These are phyloP conservation scores for Geranium rotundifolium DNA, from an alignment of 345 rosid species.

Conservation along the genomic window DNA sequence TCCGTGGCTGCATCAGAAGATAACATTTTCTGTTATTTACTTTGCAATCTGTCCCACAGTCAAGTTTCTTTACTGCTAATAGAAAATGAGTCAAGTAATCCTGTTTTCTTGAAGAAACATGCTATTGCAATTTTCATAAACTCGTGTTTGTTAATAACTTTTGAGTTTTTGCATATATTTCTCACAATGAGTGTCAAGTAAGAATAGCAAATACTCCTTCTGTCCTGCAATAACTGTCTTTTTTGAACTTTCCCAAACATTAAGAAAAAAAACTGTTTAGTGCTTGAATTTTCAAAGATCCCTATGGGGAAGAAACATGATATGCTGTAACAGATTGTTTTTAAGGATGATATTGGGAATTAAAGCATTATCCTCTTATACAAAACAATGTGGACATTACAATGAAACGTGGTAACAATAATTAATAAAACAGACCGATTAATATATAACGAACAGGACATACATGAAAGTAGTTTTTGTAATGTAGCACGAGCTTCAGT, in stretches of 20 bases:
- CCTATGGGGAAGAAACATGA: not conserved
- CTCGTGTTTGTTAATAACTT: too few species aligned
- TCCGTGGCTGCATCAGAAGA: conserved; percentile 49
- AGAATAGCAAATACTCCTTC: too few species aligned
- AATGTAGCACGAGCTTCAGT: conserved; percentile 84
- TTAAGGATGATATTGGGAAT: not conserved
- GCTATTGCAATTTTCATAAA: too few species aligned
- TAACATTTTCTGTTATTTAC: not conserved
- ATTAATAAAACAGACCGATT: not conserved
- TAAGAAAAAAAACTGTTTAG: not conserved
- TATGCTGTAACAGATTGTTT: not conserved
- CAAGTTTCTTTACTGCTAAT: not conserved
- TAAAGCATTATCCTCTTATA: not conserved
- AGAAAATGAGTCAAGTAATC: not conserved
- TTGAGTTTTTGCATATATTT: too few species aligned
- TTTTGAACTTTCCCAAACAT: not conserved
- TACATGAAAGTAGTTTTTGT: conserved; percentile 75
- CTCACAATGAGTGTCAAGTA: too few species aligned
- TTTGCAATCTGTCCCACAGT: not conserved
- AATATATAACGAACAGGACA: conserved; percentile 4
- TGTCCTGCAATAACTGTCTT: too few species aligned
- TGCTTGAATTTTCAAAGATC: not conserved
- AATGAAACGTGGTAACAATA: not conserved
- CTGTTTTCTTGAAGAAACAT: not conserved
- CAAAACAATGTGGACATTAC: not conserved